These are phyloP conservation scores for Trichophyton mentagrophytes DNA, from an alignment of 2,329 filamentous ascomycete species.

Conservation along the genomic window DNA sequence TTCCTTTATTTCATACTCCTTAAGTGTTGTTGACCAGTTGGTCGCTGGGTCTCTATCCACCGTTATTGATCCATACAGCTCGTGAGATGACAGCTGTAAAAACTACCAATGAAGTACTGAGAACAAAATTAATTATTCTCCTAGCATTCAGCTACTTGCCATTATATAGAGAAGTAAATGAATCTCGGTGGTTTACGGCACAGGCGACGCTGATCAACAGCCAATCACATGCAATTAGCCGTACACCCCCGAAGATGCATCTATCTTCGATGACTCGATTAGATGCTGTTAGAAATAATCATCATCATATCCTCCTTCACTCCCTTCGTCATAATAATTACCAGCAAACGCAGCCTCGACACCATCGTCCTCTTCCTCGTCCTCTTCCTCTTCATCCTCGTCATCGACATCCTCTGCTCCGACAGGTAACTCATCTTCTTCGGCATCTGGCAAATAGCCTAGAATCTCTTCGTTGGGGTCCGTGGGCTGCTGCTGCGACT, in stretches of 20 bases:
- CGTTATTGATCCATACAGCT: background rate
- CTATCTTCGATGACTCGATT: background rate
- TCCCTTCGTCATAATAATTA: slow-evolving; percentile 22
- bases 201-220: background rate
- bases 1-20: background rate
- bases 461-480: slow-evolving; percentile 18
- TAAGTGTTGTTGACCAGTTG: background rate
- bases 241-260: background rate
- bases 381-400: slow-evolving; percentile 22
- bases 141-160: too few relatives aligned
- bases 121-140: background rate
- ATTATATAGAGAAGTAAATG: background rate
- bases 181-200: background rate
- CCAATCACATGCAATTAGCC: background rate
- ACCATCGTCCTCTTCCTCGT: slow-evolving; percentile 20
- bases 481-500: slow-evolving; percentile 6
- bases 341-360: slow-evolving; percentile 28
- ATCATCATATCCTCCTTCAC: slow-evolving; percentile 25
- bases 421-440: slow-evolving; percentile 13
- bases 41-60: background rate
- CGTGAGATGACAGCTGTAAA: background rate
- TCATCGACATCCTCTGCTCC: slow-evolving; percentile 20
- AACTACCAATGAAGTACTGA: background rate
- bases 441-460: slow-evolving; percentile 14
- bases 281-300: slow-evolving; percentile 14